Evolutionary conservation across 164 flowering plant species (phyloP), one percentile per base, ranked within the genome.

Genomic region (Paratinospora sagittata): DNA sequence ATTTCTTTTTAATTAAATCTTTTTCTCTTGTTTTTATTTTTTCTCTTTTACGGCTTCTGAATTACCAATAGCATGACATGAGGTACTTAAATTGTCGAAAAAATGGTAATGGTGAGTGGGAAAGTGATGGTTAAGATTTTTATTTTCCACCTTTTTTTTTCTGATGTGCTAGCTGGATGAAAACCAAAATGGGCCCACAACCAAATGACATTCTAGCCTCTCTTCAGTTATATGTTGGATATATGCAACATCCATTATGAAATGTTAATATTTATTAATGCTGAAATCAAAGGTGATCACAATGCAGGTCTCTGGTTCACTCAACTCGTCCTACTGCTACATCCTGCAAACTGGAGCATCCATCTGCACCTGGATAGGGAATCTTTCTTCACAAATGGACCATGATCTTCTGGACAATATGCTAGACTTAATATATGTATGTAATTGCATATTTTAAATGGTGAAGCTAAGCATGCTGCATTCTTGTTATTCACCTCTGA

Each of bases 291-390:
- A 27, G 67, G 6, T 71, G 26, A 45, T 75, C 13, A 47, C 45
- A 39, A 12, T 79, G 74, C 86, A 91, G 94, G 91, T 84, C 45
- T 72, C 94, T 34, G 72, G 81, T 67, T 89, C 92, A 14, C 73
- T 91, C 76, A 89, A 89, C 71, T 91, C 97, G 67, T 87, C 94
- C 37, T 85, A 85, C 73, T 89, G 97, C 68, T 91, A 81, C 81
- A 85, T 91, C 68, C 74, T 89, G 65, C 87, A 88, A 78, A 84
- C 76, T 78, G 85, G 78, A 73, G 70, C 82, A 27, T 80, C 84
- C 47, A 36, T 80, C 64, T 89, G 77, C 75, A 79, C 89, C 60
- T 89, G 97, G 97, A 61, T 77, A 63, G 97, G 97, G 72, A 88
- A 73, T 72, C 86, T 83, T 24, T 76, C 94, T 27, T 81, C 87